These are phyloP conservation scores for Aspergillus costaricaensis DNA, from an alignment of 2,329 filamentous ascomycete genomes.

Conservation along the genomic window DNA sequence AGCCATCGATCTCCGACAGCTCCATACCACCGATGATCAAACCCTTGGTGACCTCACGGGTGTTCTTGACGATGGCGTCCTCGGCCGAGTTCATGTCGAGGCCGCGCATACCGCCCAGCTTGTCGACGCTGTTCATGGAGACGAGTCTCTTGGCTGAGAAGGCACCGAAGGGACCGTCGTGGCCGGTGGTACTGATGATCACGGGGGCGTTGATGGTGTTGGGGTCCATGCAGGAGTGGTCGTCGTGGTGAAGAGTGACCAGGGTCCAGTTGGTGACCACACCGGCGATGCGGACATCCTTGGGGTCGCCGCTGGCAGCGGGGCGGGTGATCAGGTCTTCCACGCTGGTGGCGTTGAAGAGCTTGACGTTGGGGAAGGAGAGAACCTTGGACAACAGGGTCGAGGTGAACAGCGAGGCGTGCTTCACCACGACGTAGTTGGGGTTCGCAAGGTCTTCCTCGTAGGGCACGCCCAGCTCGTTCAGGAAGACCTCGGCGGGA, in stretches of 20 bases:
- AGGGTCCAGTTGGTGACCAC: conserved; percentile 97
- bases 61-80: conserved; percentile 90
- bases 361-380: conserved; percentile 85
- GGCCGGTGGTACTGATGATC: conserved; percentile 85
- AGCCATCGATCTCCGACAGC: conserved; percentile 83
- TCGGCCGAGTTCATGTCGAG: conserved; percentile 90
- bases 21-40: conserved; percentile 96
- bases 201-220: conserved; percentile 94
- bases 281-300: conserved; percentile 72
- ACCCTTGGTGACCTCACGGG: conserved; percentile 82
- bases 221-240: conserved; percentile 94
- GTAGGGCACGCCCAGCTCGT: conserved; percentile 77
- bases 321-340: conserved; percentile 89
- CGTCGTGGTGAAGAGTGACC: conserved; percentile 81
- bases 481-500: conserved; percentile 81
- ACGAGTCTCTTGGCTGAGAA: conserved; percentile 91
- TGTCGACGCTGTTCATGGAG: conserved; percentile 79
- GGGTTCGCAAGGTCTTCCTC: conserved; percentile 88
- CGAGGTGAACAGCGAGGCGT: conserved; percentile 87
- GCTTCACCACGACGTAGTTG: conserved; percentile 88
- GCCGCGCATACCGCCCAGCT: conserved; percentile 88
- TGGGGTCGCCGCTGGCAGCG: conserved; percentile 48
- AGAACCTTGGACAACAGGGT: conserved; percentile 83
- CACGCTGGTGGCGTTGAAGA: conserved; percentile 92
- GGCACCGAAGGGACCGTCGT: conserved; percentile 87